Evolutionary conservation across 768 basidiomycete genomes (phyloP), one percentile per base, ranked within the genome.

Genomic region (Tulasnella sp.): DNA sequence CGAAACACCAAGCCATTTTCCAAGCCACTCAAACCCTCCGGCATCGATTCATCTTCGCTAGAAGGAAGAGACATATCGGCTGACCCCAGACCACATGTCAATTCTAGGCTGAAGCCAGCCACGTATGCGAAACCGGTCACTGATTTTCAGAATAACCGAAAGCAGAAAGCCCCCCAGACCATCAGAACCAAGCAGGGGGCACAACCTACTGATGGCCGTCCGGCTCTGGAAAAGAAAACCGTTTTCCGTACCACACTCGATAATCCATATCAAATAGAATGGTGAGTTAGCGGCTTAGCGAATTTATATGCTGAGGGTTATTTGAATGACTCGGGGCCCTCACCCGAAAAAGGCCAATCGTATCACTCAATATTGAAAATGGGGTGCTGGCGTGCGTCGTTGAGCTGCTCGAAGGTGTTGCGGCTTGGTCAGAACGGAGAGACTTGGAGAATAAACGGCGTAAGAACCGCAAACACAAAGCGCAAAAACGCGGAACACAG

Each of bases 211-310:
- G 43, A 55, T 38, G 34, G 15, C 15, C 34, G 5, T 41, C 34
- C 41, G 7, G 63, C 53, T 17, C 69, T 68, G 45, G 85, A 87
- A 22, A 78, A 75, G 48, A 89, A 82, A 65, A 71, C 74, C 1
- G 79, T 83, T 0, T 88, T 80, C 72, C 88, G 81, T 63, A 76
- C 79, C 60, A 82, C 84, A 0, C 71, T 91, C 22, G 82, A 83
- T 52, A 89, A 79, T 60, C 88, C 88, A 2, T 84, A 85, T 64
- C 76, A 77, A 10, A 73, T 89, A 15, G 68, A 71, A 67, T 91
- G 88, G 88, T 88, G 65, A 61, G 65, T 57, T 11, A 2, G 19
- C 17, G 22, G 24, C 21, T 15, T 24, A 17, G 25, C 11, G 42
- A 19, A 34, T 11, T 52, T 59, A 17, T 21, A 15, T 22, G 30